Percentiles rank a stretch among this genome's conserved stretches.
Evolutionary conservation across 2,329 filamentous ascomycete species (phyloP).

Genomic region (Penicillium digitatum): DNA sequence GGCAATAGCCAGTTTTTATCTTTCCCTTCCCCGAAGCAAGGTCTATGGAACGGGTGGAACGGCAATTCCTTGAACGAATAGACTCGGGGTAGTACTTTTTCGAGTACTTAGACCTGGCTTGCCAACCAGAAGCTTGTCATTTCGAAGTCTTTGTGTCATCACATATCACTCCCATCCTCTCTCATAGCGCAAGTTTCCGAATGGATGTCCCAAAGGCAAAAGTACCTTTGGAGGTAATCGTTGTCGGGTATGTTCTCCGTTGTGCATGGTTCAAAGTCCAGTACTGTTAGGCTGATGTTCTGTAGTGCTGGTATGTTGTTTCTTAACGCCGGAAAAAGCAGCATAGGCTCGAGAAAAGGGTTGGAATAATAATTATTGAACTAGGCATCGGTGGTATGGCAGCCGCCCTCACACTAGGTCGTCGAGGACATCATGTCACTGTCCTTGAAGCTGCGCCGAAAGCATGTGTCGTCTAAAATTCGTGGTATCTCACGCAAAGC

Average conservation of each 20-base stretch:
- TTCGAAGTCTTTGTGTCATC: background rate
- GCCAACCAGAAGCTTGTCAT: background rate
- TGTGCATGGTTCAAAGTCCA: background rate
- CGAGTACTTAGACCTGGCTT: background rate
- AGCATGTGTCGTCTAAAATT: conserved; percentile 16
- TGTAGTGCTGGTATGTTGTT: conserved; percentile 29
- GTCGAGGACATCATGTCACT: conserved; percentile 32
- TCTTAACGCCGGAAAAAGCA: background rate
- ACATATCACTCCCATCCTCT: background rate
- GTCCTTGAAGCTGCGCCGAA: conserved; percentile 35
- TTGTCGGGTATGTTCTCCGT: conserved; percentile 33
- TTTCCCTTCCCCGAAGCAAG: background rate
- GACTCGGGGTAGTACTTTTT: background rate
- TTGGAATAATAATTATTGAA: background rate
- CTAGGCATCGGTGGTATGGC: conserved; percentile 38
- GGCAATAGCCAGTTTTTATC: background rate
- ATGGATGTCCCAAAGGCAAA: conserved; percentile 27
- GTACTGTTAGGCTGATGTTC: conserved; percentile 7
- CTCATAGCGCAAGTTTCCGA: background rate
- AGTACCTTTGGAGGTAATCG: conserved; percentile 29
- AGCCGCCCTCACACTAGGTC: conserved; percentile 33
- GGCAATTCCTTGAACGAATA: background rate
- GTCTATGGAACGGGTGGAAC: background rate
- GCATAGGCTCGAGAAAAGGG: background rate
- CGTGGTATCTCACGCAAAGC: too few species aligned